Conservation (phyloP, 2,329 filamentous ascomycete genomes). For the Domatiomyces catenatus region DNA sequence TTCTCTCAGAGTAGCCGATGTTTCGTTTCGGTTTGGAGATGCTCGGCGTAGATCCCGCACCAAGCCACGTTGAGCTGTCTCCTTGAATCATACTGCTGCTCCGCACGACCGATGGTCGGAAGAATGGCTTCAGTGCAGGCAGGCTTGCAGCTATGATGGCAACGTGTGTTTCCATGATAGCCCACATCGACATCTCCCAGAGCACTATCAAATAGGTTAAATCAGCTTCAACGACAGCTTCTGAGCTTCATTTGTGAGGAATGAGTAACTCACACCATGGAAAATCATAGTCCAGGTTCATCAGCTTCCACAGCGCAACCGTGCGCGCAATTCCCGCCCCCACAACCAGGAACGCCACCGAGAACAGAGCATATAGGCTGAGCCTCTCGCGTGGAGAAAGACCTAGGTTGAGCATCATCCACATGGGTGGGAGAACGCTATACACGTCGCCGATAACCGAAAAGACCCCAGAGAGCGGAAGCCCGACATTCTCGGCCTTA, state of each 20-base stretch:
- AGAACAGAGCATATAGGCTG: slow-evolving; percentile 13
- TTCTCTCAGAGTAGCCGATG: background rate
- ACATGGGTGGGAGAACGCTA: slow-evolving; percentile 14
- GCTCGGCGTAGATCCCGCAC: background rate
- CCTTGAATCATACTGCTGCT: background rate
- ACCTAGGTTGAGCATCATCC: slow-evolving; percentile 11
- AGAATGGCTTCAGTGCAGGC: slow-evolving; percentile 19
- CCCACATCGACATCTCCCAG: slow-evolving; percentile 19
- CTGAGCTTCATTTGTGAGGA: background rate
- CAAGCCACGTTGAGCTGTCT: background rate
- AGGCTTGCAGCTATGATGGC: slow-evolving; percentile 20
- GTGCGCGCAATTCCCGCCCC: slow-evolving; percentile 13
- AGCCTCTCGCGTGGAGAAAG: slow-evolving; percentile 12
- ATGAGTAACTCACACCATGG: slow-evolving; percentile 5
- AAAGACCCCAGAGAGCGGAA: slow-evolving; percentile 11
- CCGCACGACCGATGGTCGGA: slow-evolving; percentile 33
- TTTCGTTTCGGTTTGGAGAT: background rate
- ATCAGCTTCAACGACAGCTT: background rate
- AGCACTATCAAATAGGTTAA: slow-evolving; percentile 1
- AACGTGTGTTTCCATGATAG: slow-evolving; percentile 19
- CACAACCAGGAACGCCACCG: slow-evolving; percentile 15
- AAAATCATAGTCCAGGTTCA: slow-evolving; percentile 14
- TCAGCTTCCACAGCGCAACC: slow-evolving; percentile 9
- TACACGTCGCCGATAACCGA: slow-evolving; percentile 16
- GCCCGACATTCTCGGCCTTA: slow-evolving; percentile 6